Evolutionary conservation across 129 eudicot species (phyloP).

Genomic region (Artemisia tridentata): DNA sequence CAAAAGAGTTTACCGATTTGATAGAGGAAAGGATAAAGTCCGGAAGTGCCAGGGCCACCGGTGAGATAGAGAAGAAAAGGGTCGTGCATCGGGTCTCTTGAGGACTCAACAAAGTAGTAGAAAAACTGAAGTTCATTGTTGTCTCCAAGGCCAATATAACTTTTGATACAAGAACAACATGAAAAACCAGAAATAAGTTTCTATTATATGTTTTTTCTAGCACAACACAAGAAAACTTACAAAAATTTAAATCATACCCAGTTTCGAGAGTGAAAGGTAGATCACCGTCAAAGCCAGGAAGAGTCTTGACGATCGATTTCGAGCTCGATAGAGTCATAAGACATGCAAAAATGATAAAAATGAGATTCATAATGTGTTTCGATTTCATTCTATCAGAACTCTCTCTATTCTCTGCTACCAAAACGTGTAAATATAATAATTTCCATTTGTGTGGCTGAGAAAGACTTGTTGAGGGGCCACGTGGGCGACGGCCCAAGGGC

Average conservation of each 20-base stretch:
- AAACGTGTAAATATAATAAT: no score
- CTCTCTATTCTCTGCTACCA: no score
- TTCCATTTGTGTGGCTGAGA: no score
- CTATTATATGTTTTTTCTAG: neutral
- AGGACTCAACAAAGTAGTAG: neutral
- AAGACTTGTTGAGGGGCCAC: no score
- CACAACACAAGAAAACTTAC: neutral
- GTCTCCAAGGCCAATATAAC: neutral
- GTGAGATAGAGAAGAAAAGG: slow-evolving; percentile 6
- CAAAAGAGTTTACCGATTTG: neutral
- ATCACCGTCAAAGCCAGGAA: slow-evolving; percentile 4
- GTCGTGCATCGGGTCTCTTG: neutral
- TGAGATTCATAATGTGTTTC: neutral
- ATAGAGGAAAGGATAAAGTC: neutral
- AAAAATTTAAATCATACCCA: neutral
- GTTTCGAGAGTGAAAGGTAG: neutral
- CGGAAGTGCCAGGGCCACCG: neutral
- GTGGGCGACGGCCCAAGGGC: no score
- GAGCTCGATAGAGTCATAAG: neutral
- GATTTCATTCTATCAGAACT: neutral
- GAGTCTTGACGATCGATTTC: neutral
- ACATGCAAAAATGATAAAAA: neutral
- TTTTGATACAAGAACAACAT: neutral
- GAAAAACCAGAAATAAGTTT: neutral
- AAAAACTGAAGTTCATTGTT: neutral